These are phyloP conservation scores for Amanita muscaria DNA, from an alignment of 768 basidiomycete genomes.

Conservation along the genomic window DNA sequence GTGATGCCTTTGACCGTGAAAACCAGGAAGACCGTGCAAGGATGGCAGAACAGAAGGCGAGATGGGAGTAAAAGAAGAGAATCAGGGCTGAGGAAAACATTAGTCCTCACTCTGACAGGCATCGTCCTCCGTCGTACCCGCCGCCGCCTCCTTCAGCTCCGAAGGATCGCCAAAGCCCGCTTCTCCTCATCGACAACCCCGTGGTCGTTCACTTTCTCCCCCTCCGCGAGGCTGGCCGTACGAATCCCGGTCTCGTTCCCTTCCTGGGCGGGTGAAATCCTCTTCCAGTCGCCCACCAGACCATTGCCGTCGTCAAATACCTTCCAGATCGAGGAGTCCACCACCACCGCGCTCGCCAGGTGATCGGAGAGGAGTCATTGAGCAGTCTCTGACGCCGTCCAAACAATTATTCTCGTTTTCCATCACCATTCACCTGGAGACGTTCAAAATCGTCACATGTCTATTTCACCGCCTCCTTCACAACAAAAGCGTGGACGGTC, in stretches of 20 bases:
- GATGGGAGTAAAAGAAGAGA: conserved; percentile 73
- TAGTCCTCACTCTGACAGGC: conserved; percentile 15
- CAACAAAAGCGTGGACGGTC: conserved; percentile 13
- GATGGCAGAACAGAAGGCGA: conserved; percentile 61
- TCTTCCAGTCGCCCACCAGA: conserved; percentile 22
- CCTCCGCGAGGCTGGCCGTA: conserved; percentile 18
- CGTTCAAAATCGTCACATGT: conserved; percentile 8
- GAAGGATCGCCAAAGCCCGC: background rate
- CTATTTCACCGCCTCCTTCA: conserved; percentile 17
- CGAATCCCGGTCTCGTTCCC: conserved; percentile 27
- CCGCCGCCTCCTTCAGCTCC: conserved; percentile 20
- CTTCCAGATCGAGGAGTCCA: conserved; percentile 20
- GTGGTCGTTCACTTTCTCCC: conserved; percentile 16
- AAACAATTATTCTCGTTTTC: conserved; percentile 13
- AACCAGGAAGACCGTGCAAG: conserved; percentile 71
- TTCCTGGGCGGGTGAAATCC: conserved; percentile 8
- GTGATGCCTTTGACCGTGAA: conserved; percentile 88
- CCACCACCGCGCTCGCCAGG: too few species aligned
- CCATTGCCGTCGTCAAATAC: conserved; percentile 27
- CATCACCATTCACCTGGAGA: conserved; percentile 8
- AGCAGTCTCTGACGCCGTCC: conserved; percentile 22
- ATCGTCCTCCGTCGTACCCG: conserved; percentile 12
- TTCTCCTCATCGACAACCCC: conserved; percentile 18
- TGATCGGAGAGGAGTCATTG: too few species aligned
- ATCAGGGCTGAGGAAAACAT: conserved; percentile 57